Base-by-base conservation (phyloP, 2,329 filamentous ascomycete species). In the Botryosphaeria dothidea region DNA sequence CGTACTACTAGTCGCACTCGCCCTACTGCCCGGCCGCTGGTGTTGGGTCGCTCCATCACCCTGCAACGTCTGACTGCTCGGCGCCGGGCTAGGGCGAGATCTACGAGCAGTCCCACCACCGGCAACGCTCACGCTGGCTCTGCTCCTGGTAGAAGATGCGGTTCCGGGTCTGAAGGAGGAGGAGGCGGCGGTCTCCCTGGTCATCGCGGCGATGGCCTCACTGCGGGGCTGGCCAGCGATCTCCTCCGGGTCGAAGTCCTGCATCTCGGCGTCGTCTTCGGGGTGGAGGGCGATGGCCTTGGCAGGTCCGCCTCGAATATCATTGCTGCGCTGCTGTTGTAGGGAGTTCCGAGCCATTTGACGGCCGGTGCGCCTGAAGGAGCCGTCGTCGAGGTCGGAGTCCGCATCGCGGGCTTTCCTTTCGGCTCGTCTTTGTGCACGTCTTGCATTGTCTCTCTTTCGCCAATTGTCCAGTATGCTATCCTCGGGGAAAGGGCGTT, bases 241-340 rank as follows among this genome's bases (percentile, higher is more conserved):
- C 72, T 71, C 62, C 71, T 67, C 64, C 70, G 69, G 68, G 77
- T 71, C 66, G 82, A 79, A 66, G 85, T 83, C 66, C 8, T 52
- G 56, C 54, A 65, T 38, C 34, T 61, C 54, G 4, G 25, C 43
- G 23, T 60, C 63, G 11, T 43, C 63, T 3, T 41, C 43, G 15
- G 56, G 6, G 38, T 21, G 25, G n/a, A 36, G 19, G 11, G 34
- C 19, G 31, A 54, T 65, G n/a, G 56, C 31, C 7, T 17, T 45
- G 25, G 34, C 56, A 13, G 54, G 63, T 3, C 63, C 48, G n/a
- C n/a, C n/a, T n/a, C n/a, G n/a, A n/a, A n/a, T n/a, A 31, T 15
- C 51, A 43, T 34, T 4, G 21, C 17, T 4, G 38, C 23, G 5
- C 15, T 21, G 19, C 15, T 7, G 31, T 21, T 51, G 43, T 17